These are phyloP conservation scores for Diaporthe aspalathi DNA, from an alignment of 2,329 filamentous ascomycete species.

Conservation along the genomic window DNA sequence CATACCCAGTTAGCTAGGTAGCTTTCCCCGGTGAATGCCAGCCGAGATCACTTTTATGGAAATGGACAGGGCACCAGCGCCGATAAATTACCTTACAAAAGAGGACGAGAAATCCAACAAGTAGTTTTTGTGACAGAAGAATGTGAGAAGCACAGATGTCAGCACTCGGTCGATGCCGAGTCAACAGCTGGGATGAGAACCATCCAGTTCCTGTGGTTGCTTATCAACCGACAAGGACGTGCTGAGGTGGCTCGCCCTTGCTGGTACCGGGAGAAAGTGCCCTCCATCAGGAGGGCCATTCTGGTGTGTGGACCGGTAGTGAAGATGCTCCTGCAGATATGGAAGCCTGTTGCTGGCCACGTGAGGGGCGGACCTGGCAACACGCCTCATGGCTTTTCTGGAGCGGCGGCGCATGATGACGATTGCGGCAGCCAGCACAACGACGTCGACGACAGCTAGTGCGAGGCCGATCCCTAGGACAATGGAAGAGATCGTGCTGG, in stretches of 20 bases:
- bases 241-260: neutral
- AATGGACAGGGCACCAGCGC: no score
- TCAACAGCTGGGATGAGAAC: neutral
- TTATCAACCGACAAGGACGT: neutral
- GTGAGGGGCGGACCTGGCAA: neutral
- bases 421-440: neutral
- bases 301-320: neutral
- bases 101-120: no score
- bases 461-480: neutral
- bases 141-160: no score
- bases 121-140: no score
- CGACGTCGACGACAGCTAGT: neutral
- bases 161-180: no score
- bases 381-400: neutral
- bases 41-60: no score
- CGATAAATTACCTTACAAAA: no score
- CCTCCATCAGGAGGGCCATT: neutral
- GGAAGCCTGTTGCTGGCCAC: neutral
- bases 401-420: neutral
- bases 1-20: no score
- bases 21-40: no score
- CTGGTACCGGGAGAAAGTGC: neutral
- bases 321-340: neutral
- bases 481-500: neutral
- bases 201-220: neutral